Evolutionary conservation across 148 eudicot genomes (phyloP).

Genomic region (Spergularia bocconei): DNA sequence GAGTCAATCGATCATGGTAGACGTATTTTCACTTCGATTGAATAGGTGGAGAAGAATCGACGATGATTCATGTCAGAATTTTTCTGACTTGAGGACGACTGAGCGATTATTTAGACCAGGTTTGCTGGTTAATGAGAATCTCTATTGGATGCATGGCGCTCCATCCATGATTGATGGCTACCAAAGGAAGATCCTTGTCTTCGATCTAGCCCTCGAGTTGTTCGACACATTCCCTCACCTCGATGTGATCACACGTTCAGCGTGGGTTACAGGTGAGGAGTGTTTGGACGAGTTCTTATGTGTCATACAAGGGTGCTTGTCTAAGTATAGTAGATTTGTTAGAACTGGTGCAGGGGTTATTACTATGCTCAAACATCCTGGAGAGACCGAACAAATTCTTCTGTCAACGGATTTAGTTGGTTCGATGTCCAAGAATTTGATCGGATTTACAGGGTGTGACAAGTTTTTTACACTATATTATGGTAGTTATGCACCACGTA

Average conservation of each 20-base stretch:
- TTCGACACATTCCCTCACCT: constrained; percentile 7
- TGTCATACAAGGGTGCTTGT: constrained; percentile 10
- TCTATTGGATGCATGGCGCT: constrained; percentile 8
- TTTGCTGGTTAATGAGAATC: constrained; percentile 14
- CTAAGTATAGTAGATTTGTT: constrained; percentile 5
- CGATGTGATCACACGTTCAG: background rate
- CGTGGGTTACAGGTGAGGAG: background rate
- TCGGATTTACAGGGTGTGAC: constrained; percentile 10
- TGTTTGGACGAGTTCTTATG: constrained; percentile 4
- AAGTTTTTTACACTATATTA: constrained; percentile 8
- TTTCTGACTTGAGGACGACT: background rate
- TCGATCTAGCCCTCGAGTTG: constrained; percentile 11
- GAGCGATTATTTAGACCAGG: constrained; percentile 2
- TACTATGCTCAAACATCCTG: background rate
- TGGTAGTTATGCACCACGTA: background rate
- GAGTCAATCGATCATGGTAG: background rate
- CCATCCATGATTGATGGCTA: background rate
- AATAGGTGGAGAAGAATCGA: constrained; percentile 10
- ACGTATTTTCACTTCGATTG: constrained; percentile 8
- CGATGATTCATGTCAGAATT: background rate
- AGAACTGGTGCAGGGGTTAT: background rate
- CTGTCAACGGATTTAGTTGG: background rate
- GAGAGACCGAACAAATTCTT: constrained; percentile 1
- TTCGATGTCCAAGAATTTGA: background rate
- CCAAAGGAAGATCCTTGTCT: constrained; percentile 11